Evolutionary conservation across 2,329 filamentous ascomycete genomes (phyloP), one percentile per base, ranked within the genome.

Genomic region (Pyricularia sp.): DNA sequence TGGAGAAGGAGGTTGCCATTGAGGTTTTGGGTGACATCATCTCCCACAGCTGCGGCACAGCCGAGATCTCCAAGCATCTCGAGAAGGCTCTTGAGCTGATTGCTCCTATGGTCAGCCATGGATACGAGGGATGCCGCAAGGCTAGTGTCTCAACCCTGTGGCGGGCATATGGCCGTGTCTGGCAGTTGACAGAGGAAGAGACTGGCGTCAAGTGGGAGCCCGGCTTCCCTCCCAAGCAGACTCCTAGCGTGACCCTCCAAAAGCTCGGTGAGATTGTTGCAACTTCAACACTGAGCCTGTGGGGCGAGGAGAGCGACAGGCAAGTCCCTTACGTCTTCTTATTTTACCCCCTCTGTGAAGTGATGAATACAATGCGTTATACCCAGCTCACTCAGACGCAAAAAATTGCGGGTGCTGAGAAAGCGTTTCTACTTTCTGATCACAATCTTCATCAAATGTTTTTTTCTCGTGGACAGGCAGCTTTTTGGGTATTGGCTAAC

Each of bases 371-470:
- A 78, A 80, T 85, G 87, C 90, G 91, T 93, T 93, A 93, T 64
- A 93, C 93, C 92, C 93, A 97, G 93, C 93, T 97, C 93, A 97
- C 93, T 96, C 91, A 90, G 89, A 97, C 88, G 88, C 90, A 84
- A 80, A 79, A 84, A 62, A 80, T 79, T 86, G 89, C 86, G 86
- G 79, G 87, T 96, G 91, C 89, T 91, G 91, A 88, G 88, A 94
- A 96, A 78, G 81, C 91, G 88, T 85, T 78, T 80, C 81, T 76
- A 77, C 74, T 72, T 78, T 77, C 78, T 81, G 77, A 78, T 67
- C 59, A 16, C 66, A 57, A 35, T 26, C 30, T 30, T 61, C 40
- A 60, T 64, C 40, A 63, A 65, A 60, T 63, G 26, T 60, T 64
- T 44, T 60, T 64, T 44, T 65, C 64, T 33, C 24, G 19, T 53